Evolutionary conservation across 495 filamentous ascomycete genomes (phyloP).

Genomic region (Xylaria longipes): DNA sequence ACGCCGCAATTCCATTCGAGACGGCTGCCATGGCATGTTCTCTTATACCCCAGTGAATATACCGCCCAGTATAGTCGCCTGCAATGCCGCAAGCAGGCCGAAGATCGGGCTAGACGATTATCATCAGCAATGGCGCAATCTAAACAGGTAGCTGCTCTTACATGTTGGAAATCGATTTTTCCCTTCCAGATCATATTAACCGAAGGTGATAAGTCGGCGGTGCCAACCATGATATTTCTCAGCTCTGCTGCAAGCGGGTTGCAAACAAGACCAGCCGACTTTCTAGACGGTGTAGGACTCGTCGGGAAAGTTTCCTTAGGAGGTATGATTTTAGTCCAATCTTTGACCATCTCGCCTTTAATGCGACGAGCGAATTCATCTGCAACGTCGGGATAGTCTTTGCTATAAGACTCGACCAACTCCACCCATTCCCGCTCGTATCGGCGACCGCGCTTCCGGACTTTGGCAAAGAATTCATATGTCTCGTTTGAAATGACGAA

Average conservation of each 20-base stretch:
- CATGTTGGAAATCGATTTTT: slow-evolving; percentile 61
- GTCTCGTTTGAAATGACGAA: slow-evolving; percentile 57
- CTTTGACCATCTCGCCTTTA: slow-evolving; percentile 51
- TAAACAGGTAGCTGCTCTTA: slow-evolving; percentile 26
- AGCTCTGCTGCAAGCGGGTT: slow-evolving; percentile 56
- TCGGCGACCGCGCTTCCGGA: slow-evolving; percentile 46
- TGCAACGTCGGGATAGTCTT: slow-evolving; percentile 53
- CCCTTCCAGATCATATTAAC: slow-evolving; percentile 64
- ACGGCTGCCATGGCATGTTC: slow-evolving; percentile 62
- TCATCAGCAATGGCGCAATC: not conserved
- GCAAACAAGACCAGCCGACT: slow-evolving; percentile 57
- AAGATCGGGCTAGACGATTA: slow-evolving; percentile 46
- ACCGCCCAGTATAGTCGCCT: slow-evolving; percentile 58
- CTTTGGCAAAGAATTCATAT: slow-evolving; percentile 56
- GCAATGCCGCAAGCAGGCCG: slow-evolving; percentile 54
- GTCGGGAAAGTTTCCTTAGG: slow-evolving; percentile 45
- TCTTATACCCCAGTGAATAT: slow-evolving; percentile 61
- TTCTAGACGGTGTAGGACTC: slow-evolving; percentile 56
- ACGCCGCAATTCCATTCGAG: slow-evolving; percentile 62
- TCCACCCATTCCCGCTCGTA: slow-evolving; percentile 55
- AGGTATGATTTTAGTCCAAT: slow-evolving; percentile 56
- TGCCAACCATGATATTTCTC: slow-evolving; percentile 62
- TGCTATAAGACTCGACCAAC: slow-evolving; percentile 49
- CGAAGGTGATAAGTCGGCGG: slow-evolving; percentile 64
- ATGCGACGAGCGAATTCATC: slow-evolving; percentile 55